phyloP scores from a whole-genome alignment of 148 eudicot species.

The Rhododendron griersonianum region DNA sequence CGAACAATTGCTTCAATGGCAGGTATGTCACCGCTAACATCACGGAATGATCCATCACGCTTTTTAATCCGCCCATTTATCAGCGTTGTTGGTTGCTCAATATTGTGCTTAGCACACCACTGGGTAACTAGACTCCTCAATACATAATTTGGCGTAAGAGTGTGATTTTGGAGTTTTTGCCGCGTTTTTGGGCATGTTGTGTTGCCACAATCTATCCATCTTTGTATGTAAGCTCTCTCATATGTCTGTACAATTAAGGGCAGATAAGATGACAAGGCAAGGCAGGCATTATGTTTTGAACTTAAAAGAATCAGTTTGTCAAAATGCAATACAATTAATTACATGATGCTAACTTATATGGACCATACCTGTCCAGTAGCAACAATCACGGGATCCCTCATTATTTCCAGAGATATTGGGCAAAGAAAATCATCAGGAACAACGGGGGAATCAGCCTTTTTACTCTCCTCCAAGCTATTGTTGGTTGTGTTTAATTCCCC shows the following conservation, averaged over 20 bases:
- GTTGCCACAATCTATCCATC: conserved; percentile 93
- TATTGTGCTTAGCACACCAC: conserved; percentile 68
- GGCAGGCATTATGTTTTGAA: neutral
- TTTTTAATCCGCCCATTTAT: conserved; percentile 63
- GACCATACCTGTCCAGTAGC: conserved; percentile 83
- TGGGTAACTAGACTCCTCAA: conserved; percentile 70
- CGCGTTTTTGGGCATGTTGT: conserved; percentile 90
- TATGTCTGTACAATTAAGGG: conserved; percentile 55
- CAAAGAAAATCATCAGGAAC: conserved; percentile 84
- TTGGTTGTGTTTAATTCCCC: conserved; percentile 15
- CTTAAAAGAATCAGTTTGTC: neutral
- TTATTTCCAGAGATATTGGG: conserved; percentile 87
- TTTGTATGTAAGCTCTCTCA: conserved; percentile 87
- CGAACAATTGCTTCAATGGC: conserved; percentile 64
- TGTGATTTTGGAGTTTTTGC: conserved; percentile 68
- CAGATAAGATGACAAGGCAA: conserved; percentile 2
- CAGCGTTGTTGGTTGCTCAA: conserved; percentile 65
- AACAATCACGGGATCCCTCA: conserved; percentile 91
- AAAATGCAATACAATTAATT: neutral
- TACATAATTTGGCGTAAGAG: conserved; percentile 76
- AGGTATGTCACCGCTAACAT: conserved; percentile 74
- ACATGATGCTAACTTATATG: neutral
- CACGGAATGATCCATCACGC: conserved; percentile 82
- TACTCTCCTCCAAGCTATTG: conserved; percentile 40
- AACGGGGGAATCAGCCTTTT: conserved; percentile 44